Conservation (phyloP, 139 green algal genomes). For the Chlamydomonas schloesseri region DNA sequence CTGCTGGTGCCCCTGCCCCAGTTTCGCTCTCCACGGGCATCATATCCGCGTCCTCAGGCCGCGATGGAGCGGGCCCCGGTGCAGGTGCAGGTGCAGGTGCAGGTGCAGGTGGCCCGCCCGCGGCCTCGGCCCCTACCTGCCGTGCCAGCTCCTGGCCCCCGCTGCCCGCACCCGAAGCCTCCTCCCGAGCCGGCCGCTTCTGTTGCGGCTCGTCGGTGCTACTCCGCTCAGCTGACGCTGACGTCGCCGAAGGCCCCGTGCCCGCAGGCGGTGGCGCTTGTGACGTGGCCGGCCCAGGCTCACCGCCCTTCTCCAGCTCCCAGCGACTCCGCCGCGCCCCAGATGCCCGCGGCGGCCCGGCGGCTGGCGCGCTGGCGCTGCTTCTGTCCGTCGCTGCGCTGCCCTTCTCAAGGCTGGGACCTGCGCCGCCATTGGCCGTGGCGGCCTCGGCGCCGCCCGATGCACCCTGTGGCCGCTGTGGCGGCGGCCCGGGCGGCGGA, state of each 20-base stretch:
- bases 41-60: too few relatives aligned
- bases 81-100: too few relatives aligned
- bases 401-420: neutral
- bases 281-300: neutral
- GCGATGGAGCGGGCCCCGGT: too few relatives aligned
- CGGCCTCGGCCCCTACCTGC: too few relatives aligned
- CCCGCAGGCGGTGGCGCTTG: too few relatives aligned
- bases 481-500: neutral
- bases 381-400: neutral
- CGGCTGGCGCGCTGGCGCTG: neutral
- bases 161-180: too few relatives aligned
- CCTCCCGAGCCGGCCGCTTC: too few relatives aligned
- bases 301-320: constrained; percentile 17
- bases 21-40: too few relatives aligned
- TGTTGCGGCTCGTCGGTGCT: too few relatives aligned
- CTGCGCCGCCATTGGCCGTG: neutral
- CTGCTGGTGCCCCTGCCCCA: neutral
- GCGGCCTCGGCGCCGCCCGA: neutral
- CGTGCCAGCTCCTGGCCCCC: too few relatives aligned
- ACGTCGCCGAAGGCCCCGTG: neutral
- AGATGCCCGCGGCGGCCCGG: neutral
- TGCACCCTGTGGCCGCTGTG: neutral
- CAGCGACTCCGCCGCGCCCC: constrained; percentile 19
- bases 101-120: too few relatives aligned
- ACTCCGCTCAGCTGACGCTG: neutral